These are phyloP conservation scores for Talaromyces trachyspermus DNA, from an alignment of 495 filamentous ascomycete genomes.

Conservation along the genomic window DNA sequence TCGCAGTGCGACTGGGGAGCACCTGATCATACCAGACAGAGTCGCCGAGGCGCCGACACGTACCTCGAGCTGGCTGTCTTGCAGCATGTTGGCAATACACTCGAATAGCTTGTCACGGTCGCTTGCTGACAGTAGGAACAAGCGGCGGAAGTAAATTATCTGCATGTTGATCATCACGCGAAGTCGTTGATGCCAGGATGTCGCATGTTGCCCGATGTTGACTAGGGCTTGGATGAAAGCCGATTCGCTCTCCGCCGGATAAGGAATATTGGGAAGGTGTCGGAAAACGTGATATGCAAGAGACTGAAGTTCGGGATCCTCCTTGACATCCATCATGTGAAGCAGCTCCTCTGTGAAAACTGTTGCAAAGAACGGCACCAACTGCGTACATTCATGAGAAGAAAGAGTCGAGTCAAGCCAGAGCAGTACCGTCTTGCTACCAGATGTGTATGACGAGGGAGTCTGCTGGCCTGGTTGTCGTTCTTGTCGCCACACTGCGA, in stretches of 20 bases:
- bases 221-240: slow-evolving; percentile 81
- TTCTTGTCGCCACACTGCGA: slow-evolving; percentile 82
- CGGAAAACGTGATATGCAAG: slow-evolving; percentile 96
- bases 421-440: slow-evolving; percentile 88
- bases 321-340: slow-evolving; percentile 99
- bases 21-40: slow-evolving; percentile 95
- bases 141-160: slow-evolving; percentile 93
- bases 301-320: slow-evolving; percentile 91
- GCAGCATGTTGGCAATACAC: slow-evolving; percentile 88
- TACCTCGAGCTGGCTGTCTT: slow-evolving; percentile 88
- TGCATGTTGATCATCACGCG: slow-evolving; percentile 99
- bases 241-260: slow-evolving; percentile 75
- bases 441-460: slow-evolving; percentile 88
- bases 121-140: slow-evolving; percentile 78
- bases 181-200: slow-evolving; percentile 94
- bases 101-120: slow-evolving; percentile 78
- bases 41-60: slow-evolving; percentile 87
- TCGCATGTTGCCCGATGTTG: slow-evolving; percentile 74
- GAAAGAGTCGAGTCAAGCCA: slow-evolving; percentile 92
- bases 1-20: slow-evolving; percentile 78
- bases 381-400: slow-evolving; percentile 85
- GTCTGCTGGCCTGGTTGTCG: slow-evolving; percentile 85
- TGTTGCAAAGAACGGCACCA: slow-evolving; percentile 85
- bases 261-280: slow-evolving; percentile 92
- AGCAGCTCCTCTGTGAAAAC: slow-evolving; percentile 84